phyloP scores from a whole-genome alignment of 2,329 filamentous ascomycete species.

The Colletotrichum incanum region DNA sequence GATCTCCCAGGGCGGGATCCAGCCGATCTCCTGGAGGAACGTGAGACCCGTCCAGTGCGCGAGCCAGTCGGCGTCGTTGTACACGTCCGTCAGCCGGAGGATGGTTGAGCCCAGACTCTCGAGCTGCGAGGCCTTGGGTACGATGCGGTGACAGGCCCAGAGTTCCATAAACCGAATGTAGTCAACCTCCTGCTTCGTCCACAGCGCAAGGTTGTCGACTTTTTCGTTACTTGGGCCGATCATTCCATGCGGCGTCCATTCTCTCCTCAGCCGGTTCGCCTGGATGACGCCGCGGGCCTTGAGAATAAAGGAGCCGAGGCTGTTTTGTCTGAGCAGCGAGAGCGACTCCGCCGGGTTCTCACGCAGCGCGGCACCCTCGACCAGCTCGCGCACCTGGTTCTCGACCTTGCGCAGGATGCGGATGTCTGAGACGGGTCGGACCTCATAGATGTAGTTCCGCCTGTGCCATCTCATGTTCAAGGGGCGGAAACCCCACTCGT shows the following conservation, averaged over 20 bases:
- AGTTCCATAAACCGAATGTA: constrained; percentile 79
- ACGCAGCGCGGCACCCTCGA: constrained; percentile 55
- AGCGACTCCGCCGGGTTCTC: constrained; percentile 24
- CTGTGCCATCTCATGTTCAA: constrained; percentile 56
- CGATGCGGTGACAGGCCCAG: constrained; percentile 64
- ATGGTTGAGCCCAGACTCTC: constrained; percentile 66
- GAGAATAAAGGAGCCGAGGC: constrained; percentile 62
- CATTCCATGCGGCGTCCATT: constrained; percentile 67
- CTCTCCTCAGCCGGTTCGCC: constrained; percentile 63
- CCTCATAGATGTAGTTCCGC: constrained; percentile 59
- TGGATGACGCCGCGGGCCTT: constrained; percentile 67
- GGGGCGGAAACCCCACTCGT: constrained; percentile 74
- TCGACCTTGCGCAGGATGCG: constrained; percentile 66
- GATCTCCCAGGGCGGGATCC: constrained; percentile 80
- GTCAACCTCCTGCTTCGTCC: constrained; percentile 66
- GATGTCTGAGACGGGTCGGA: constrained; percentile 59
- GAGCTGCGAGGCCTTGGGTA: constrained; percentile 39
- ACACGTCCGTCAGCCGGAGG: constrained; percentile 73
- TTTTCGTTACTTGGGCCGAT: constrained; percentile 55
- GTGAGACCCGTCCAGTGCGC: constrained; percentile 68
- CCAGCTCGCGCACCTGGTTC: constrained; percentile 67
- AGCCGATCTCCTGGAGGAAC: constrained; percentile 84
- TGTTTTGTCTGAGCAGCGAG: constrained; percentile 48
- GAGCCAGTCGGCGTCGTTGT: constrained; percentile 65
- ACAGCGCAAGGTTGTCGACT: constrained; percentile 49